These are phyloP conservation scores for Trichoderma cornu-damae DNA, from an alignment of 2,329 filamentous ascomycete genomes.

Conservation along the genomic window DNA sequence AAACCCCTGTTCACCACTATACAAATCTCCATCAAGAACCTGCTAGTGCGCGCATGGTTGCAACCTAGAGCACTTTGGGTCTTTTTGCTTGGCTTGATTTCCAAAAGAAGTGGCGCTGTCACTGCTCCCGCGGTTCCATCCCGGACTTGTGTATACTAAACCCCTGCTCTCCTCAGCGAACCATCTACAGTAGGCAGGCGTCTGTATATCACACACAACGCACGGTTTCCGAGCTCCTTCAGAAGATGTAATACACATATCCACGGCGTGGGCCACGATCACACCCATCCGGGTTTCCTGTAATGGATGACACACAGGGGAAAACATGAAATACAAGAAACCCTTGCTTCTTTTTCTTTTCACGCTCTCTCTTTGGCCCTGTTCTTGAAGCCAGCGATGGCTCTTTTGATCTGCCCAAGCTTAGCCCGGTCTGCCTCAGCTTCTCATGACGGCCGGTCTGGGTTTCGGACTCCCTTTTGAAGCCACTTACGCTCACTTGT, in stretches of 20 bases:
- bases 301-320: not conserved
- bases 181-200: not conserved
- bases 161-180: slow-evolving; percentile 4
- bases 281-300: not conserved
- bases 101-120: not conserved
- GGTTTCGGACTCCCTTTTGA: not conserved
- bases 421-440: not conserved
- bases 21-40: not conserved
- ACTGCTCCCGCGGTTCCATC: not conserved
- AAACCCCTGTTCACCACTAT: not conserved
- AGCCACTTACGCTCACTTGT: not conserved
- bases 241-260: slow-evolving; percentile 7
- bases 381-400: not conserved
- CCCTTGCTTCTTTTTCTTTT: not conserved
- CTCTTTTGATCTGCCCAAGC: not conserved
- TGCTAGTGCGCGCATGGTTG: not conserved
- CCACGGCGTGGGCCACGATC: not conserved
- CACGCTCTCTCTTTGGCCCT: not conserved
- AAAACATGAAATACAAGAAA: not conserved
- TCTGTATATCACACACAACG: not conserved
- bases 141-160: not conserved
- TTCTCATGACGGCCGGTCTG: not conserved
- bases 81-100: slow-evolving; percentile 4
- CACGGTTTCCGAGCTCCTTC: not conserved
- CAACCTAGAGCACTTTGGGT: not conserved